Evolutionary conservation across 2,329 filamentous ascomycete genomes (phyloP).

Genomic region (Chrysosporium queenslandicum): DNA sequence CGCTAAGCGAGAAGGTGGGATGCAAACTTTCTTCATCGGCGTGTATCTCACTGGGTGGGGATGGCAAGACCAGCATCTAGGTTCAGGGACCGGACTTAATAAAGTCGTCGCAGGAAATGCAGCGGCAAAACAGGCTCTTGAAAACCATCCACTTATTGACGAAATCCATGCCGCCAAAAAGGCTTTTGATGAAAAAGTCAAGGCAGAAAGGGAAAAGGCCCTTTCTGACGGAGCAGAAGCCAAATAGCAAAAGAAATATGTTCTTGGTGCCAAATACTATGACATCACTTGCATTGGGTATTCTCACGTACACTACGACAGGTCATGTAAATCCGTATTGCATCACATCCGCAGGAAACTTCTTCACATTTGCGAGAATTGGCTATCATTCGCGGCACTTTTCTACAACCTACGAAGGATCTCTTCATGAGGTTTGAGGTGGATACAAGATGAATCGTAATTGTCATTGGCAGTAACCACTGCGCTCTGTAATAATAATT

Average conservation of each 20-base stretch:
- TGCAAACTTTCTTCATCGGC: conserved; percentile 36
- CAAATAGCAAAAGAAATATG: no score
- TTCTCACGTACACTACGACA: neutral
- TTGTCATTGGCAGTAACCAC: conserved; percentile 1
- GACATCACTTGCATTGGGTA: neutral
- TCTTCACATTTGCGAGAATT: no score
- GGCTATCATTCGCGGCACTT: no score
- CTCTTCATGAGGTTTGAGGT: neutral
- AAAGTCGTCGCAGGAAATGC: conserved; percentile 38
- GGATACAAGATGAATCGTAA: neutral
- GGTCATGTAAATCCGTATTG: no score
- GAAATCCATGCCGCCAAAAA: conserved; percentile 31
- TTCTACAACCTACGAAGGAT: neutral
- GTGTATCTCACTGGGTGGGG: conserved; percentile 43
- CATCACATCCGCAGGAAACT: no score
- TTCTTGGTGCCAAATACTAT: no score
- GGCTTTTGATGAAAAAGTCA: conserved; percentile 18
- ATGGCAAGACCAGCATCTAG: conserved; percentile 36
- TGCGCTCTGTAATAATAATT: conserved; percentile 8
- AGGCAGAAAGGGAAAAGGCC: conserved; percentile 8
- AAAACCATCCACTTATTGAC: conserved; percentile 31
- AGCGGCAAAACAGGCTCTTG: conserved; percentile 35
- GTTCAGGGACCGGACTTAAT: conserved; percentile 37
- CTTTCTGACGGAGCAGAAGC: no score
- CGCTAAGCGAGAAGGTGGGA: conserved; percentile 28